These are phyloP conservation scores for Cucurbita ficifolia DNA, from an alignment of 306 rosid species.

Conservation along the genomic window DNA sequence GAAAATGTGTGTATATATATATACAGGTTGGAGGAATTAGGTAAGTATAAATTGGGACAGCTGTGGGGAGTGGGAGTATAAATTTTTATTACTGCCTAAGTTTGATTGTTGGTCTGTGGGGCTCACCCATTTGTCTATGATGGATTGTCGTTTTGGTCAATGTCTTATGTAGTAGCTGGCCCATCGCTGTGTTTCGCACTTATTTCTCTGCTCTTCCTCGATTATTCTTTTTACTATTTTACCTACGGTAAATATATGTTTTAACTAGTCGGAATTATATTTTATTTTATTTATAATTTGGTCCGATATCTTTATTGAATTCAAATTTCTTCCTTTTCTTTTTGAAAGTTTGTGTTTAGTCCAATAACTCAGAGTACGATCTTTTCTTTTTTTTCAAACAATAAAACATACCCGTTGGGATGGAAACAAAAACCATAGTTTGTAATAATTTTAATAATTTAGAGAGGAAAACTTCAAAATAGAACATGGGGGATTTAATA, in stretches of 20 bases:
- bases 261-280: too few relatives aligned
- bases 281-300: background rate
- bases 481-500: background rate
- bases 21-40: constrained; percentile 4
- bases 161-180: background rate
- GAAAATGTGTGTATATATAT: background rate
- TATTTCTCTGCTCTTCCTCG: too few relatives aligned
- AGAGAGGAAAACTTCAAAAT: background rate
- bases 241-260: too few relatives aligned
- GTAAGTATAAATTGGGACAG: background rate
- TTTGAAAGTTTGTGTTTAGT: background rate
- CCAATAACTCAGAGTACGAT: background rate
- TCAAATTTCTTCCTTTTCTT: background rate
- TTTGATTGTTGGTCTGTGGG: constrained; percentile 5
- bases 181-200: constrained; percentile 9
- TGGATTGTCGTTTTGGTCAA: constrained; percentile 4
- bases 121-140: background rate
- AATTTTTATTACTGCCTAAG: background rate
- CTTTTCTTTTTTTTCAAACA: background rate
- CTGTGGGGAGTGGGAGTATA: background rate
- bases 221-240: too few relatives aligned
- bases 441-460: background rate
- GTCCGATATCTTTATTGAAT: background rate
- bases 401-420: background rate
- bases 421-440: background rate